Evolutionary conservation across 306 rosid genomes (phyloP), one percentile per base, ranked within the genome.

Genomic region (Spatholobus suberectus): DNA sequence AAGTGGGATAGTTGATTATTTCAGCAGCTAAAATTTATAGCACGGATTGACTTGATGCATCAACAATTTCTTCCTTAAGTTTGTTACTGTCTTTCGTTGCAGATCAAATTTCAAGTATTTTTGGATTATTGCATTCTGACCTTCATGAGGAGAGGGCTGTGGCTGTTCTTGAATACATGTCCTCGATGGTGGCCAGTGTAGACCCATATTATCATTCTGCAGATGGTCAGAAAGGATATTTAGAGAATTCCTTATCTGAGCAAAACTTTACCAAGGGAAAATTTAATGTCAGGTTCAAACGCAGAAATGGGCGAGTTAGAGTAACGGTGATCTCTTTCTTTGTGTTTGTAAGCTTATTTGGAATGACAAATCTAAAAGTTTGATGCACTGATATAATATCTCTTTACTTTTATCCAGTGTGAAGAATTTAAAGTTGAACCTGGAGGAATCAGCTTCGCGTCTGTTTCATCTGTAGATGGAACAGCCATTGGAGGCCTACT

Each of bases 251-350:
- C 69, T 73, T 81, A 63, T 82, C 76, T 8, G 90, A 88, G 77
- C 86, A 70, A 66, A 90, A 78, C 76, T 85, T 73, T 63, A 86
- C 89, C 5, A 89, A 87, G 58, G 98, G 97, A 63, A 95, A 88
- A 84, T 85, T 95, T 70, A 92, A 81, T 86, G 92, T 90, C 75
- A 88, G 97, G 69, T 87, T 76, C 83, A 95, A 95, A 82, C 97
- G 96, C 59, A 90, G 99, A 93, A 95, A 93, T 87, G 99, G 99
- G 57, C 97, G 97, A 44, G 98, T 95, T 77, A 90, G 90, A 89
- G 93, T 83, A 80, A 88, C 72, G 97, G 99, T 95, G 84, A 88
- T 78, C 52, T 80, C 79, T 79, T 82, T 58, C 52, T 85, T 76
- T 80, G 70, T 74, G 69, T 77, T 26, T 29, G 29, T 46, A 35